These are phyloP conservation scores for Sporothrix globosa DNA, from an alignment of 2,329 filamentous ascomycete genomes.

Conservation along the genomic window DNA sequence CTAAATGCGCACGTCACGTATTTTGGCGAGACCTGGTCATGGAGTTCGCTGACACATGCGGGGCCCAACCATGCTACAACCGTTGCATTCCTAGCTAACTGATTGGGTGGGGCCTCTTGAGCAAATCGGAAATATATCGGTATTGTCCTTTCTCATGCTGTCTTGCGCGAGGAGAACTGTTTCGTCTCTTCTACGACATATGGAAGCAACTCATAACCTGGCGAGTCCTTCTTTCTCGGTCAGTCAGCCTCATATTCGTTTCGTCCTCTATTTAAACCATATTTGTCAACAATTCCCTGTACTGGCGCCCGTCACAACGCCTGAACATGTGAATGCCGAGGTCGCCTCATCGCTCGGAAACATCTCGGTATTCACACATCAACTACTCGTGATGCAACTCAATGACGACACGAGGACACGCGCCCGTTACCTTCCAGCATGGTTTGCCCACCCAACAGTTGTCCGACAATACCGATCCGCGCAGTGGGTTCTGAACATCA, in stretches of 20 bases:
- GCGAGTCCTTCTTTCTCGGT: no score
- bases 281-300: neutral
- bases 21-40: neutral
- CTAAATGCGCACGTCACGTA: neutral
- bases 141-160: neutral
- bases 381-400: neutral
- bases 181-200: no score
- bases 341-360: neutral
- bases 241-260: neutral
- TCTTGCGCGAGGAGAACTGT: no score
- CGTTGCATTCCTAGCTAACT: neutral
- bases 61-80: neutral
- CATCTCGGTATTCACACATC: neutral
- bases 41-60: slow-evolving; percentile 6
- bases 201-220: no score
- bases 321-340: neutral
- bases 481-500: neutral
- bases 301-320: neutral
- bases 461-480: slow-evolving; percentile 1
- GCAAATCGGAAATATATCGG: neutral
- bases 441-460: neutral
- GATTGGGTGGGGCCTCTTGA: neutral
- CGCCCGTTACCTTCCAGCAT: neutral
- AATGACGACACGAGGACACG: neutral
- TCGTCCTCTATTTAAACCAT: neutral